Conservation (phyloP, 2,329 filamentous ascomycete genomes). For the Pseudocercospora pini-densiflorae region DNA sequence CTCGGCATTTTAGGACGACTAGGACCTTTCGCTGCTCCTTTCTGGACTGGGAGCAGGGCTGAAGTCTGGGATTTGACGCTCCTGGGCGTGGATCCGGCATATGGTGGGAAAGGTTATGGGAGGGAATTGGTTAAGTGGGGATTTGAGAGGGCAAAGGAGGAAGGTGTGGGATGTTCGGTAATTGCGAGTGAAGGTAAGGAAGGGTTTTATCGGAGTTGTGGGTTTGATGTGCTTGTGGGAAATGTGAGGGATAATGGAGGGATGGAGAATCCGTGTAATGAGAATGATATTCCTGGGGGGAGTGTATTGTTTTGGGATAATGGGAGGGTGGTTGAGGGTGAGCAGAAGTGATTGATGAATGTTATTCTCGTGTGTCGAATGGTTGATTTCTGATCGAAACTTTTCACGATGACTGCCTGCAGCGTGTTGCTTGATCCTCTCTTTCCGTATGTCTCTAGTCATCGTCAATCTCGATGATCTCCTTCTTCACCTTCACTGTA, state of each 20-base stretch:
- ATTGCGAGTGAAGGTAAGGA: slow-evolving; percentile 33
- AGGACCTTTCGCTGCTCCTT: slow-evolving; percentile 29
- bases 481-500: too few relatives aligned
- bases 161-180: slow-evolving; percentile 57
- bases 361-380: background rate
- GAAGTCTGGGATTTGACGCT: slow-evolving; percentile 36
- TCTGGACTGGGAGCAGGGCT: slow-evolving; percentile 31
- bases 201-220: slow-evolving; percentile 34
- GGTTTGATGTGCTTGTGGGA: slow-evolving; percentile 31
- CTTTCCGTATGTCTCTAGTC: too few relatives aligned
- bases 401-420: too few relatives aligned
- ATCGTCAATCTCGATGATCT: too few relatives aligned
- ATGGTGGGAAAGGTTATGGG: slow-evolving; percentile 32
- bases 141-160: slow-evolving; percentile 39
- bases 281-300: slow-evolving; percentile 25
- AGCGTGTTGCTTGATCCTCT: too few relatives aligned
- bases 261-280: slow-evolving; percentile 23
- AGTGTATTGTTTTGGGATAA: slow-evolving; percentile 35
- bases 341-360: background rate
- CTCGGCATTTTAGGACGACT: slow-evolving; percentile 20
- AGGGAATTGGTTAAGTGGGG: slow-evolving; percentile 35
- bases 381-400: background rate
- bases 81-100: slow-evolving; percentile 31
- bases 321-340: slow-evolving; percentile 18
- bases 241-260: slow-evolving; percentile 30